These are phyloP conservation scores for Basipetospora chlamydospora DNA, from an alignment of 2,329 filamentous ascomycete species.

Conservation along the genomic window DNA sequence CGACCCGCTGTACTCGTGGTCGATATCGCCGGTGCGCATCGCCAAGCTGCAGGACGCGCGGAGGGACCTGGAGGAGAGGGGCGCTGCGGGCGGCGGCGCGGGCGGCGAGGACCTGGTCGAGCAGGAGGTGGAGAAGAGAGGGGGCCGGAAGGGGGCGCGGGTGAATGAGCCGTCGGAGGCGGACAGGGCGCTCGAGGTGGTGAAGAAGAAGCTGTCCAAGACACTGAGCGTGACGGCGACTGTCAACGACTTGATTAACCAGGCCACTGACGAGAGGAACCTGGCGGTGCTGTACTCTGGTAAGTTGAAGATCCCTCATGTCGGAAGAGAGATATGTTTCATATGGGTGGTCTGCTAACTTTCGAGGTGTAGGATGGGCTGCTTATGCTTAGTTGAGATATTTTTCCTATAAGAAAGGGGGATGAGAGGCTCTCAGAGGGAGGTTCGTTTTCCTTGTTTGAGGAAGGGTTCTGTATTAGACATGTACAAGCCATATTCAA, in stretches of 20 bases:
- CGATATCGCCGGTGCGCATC: conserved; percentile 56
- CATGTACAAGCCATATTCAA: no score
- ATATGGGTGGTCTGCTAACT: background rate
- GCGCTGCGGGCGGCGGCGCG: no score
- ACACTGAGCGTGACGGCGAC: conserved; percentile 87
- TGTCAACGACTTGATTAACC: conserved; percentile 92
- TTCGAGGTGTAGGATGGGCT: conserved; percentile 23
- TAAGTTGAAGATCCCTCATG: conserved; percentile 27
- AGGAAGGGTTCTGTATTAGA: no score
- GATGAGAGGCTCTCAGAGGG: no score
- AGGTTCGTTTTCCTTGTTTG: no score
- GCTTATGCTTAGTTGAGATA: conserved; percentile 24
- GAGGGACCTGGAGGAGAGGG: conserved; percentile 28
- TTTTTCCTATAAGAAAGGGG: no score
- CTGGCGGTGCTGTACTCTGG: conserved; percentile 79
- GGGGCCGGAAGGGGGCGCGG: conserved; percentile 16
- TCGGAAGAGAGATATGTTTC: background rate
- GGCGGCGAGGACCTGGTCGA: conserved; percentile 18
- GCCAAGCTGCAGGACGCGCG: conserved; percentile 51
- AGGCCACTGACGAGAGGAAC: conserved; percentile 86
- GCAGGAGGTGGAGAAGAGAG: conserved; percentile 22
- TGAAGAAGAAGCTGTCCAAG: conserved; percentile 91
- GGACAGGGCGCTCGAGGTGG: conserved; percentile 78
- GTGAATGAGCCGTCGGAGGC: conserved; percentile 58
- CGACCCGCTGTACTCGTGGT: conserved; percentile 94